Base-by-base conservation (phyloP, 306 rosid species). In the Pyrus bretschneideri region DNA sequence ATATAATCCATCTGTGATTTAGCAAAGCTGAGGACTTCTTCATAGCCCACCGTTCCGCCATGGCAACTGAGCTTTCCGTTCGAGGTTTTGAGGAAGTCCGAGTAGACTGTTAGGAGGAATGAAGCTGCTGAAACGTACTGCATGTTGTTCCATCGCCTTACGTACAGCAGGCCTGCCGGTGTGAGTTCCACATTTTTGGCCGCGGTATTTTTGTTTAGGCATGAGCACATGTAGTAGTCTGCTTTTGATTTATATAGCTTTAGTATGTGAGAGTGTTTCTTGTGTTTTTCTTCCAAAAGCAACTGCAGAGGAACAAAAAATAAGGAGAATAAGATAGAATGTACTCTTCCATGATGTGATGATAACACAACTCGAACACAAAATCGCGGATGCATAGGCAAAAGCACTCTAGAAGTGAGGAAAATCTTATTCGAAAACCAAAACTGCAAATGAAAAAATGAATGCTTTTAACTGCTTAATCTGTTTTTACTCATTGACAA, bases 101-200 rank as follows among this genome's bases (percentile, higher is more conserved):
- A 87, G 78, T 89, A 93, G 14, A 85, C 14, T 30, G 96, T 86
- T 65, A 96, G 97, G 5, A 96, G 82, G 69, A 96, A 96, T 3
- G 99, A 42, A 13, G 99, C 93, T 8, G 97, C 88, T 52, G 99
- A 86, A 69, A 96, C 98, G 55, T 96, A 91, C 71, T 96, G 99
- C 98, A 96, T 92, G 89, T 96, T 96, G 88, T 96, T 96, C 99
- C 99, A 96, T 40, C 91, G 93, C 42, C 99, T 75, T 63, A 91
- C 22, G 71, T 85, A 92, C 3, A 96, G 64, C 55, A 96, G 80
- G 11, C 99, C 99, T 3, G 88, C 97, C 4, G 99, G 93, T 7
- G 99, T 96, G 38, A 85, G 68, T 38, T 91, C 90, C 42, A 91
- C 93, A 15, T 82, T 81, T 27, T 90, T 84, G 86, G 81, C 82